phyloP scores from a whole-genome alignment of 2,329 filamentous ascomycete genomes.

The Metarhizium humberi region DNA sequence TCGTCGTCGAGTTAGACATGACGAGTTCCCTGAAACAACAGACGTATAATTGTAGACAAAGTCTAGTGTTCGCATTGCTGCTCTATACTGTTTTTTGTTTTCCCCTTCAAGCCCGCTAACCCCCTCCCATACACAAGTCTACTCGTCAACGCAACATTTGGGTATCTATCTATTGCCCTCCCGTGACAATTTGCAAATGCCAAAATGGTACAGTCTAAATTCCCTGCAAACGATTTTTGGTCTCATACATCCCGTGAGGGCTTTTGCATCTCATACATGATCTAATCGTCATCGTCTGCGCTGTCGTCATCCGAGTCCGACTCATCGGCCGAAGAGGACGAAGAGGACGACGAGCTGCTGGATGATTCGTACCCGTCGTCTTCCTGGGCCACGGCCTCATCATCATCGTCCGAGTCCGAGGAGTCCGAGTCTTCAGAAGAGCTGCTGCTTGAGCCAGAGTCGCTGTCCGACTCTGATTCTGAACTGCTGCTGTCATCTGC shows the following conservation, averaged over 20 bases:
- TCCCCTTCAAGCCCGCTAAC: neutral
- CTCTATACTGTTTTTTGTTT: neutral
- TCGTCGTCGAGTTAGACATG: neutral
- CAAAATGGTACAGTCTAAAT: slow-evolving; percentile 9
- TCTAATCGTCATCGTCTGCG: slow-evolving; percentile 4
- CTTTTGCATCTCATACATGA: neutral
- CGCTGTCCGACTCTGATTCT: slow-evolving; percentile 19
- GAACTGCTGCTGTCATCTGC: slow-evolving; percentile 33
- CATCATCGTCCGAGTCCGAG: slow-evolving; percentile 18
- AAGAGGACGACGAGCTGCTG: slow-evolving; percentile 33
- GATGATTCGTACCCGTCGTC: slow-evolving; percentile 22
- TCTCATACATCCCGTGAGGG: slow-evolving; percentile 4
- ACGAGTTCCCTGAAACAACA: neutral
- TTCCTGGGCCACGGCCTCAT: slow-evolving; percentile 8
- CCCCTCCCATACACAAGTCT: neutral
- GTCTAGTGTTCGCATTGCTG: neutral
- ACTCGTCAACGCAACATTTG: neutral
- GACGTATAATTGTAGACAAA: neutral
- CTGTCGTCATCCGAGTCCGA: slow-evolving; percentile 22
- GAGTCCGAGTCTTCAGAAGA: slow-evolving; percentile 27
- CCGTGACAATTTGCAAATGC: slow-evolving; percentile 2
- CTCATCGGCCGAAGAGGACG: slow-evolving; percentile 25
- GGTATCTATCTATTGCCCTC: slow-evolving; percentile 8
- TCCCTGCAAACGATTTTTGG: neutral
- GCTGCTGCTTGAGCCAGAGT: slow-evolving; percentile 24